These are phyloP conservation scores for Trifolium fragiferum DNA, from an alignment of 306 rosid genomes.

Conservation along the genomic window DNA sequence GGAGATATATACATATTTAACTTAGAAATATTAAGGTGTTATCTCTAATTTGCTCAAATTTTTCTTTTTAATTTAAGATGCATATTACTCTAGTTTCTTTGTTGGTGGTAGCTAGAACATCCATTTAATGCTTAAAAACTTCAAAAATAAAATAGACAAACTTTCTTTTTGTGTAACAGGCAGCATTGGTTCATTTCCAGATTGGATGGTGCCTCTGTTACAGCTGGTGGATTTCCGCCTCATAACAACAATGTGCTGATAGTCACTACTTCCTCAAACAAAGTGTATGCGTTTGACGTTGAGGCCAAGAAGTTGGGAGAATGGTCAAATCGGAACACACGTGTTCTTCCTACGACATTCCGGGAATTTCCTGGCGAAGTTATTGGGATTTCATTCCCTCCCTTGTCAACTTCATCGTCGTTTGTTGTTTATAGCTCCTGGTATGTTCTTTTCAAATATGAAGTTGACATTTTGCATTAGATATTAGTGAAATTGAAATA, in stretches of 20 bases:
- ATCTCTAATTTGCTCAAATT: conserved; percentile 1
- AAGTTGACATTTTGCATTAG: background rate
- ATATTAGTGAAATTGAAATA: background rate
- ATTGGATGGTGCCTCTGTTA: conserved; percentile 85
- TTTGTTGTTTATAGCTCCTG: conserved; percentile 91
- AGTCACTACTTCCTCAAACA: conserved; percentile 86
- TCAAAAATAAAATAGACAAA: background rate
- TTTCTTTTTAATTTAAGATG: background rate
- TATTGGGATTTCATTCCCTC: conserved; percentile 86
- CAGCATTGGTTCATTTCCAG: conserved; percentile 96
- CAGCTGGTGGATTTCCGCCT: conserved; percentile 93
- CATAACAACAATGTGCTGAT: conserved; percentile 68
- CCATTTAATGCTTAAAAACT: background rate
- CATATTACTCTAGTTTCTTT: background rate
- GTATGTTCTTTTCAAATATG: conserved; percentile 44
- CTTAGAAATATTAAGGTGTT: conserved; percentile 73
- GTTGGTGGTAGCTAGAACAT: background rate
- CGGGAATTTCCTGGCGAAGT: conserved; percentile 98
- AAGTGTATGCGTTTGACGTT: conserved; percentile 87
- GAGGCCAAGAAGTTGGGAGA: conserved; percentile 84
- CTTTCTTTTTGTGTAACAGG: conserved; percentile 51
- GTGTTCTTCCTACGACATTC: conserved; percentile 72
- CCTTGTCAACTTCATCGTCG: conserved; percentile 60
- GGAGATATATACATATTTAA: conserved; percentile 90
- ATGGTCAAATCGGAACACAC: conserved; percentile 75